phyloP scores from a whole-genome alignment of 2,329 filamentous ascomycete genomes.

The Venturia effusa region DNA sequence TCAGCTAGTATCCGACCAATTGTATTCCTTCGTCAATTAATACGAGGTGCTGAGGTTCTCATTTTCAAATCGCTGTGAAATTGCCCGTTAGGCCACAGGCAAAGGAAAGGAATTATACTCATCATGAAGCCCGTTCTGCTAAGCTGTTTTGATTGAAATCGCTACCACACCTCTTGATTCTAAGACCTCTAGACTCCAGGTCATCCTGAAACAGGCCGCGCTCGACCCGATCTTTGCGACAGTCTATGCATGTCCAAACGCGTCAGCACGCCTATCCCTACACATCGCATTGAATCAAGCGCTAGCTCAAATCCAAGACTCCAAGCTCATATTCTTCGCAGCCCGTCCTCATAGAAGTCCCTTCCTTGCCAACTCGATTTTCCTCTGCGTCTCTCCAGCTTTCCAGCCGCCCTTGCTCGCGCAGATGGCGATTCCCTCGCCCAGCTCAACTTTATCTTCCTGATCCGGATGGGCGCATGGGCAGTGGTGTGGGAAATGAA shows the following conservation, averaged over 20 bases:
- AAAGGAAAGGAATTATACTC: background rate
- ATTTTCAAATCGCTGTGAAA: background rate
- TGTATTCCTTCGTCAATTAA: background rate
- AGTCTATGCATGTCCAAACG: background rate
- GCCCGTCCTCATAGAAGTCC: conserved; percentile 47
- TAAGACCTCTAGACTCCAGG: background rate
- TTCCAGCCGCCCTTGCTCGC: conserved; percentile 66
- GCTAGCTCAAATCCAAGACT: background rate
- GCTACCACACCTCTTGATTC: background rate
- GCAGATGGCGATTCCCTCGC: conserved; percentile 62
- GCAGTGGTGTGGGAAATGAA: conserved; percentile 94
- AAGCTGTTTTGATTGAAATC: background rate
- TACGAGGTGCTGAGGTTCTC: background rate
- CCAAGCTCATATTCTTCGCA: conserved; percentile 6
- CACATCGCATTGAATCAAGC: background rate
- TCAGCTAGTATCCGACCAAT: background rate
- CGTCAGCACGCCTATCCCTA: background rate
- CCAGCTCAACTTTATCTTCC: conserved; percentile 58
- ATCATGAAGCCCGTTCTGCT: background rate
- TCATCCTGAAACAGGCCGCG: background rate
- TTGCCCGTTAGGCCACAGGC: background rate
- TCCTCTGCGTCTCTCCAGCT: conserved; percentile 58
- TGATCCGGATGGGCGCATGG: conserved; percentile 68
- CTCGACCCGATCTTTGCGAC: background rate
- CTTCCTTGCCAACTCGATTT: conserved; percentile 71